A percentile compares a stretch with the other conserved stretches of the same genome.
phyloP scores from a whole-genome alignment of 805 yeast genomes.

The Wickerhamomyces rabaulensis region DNA sequence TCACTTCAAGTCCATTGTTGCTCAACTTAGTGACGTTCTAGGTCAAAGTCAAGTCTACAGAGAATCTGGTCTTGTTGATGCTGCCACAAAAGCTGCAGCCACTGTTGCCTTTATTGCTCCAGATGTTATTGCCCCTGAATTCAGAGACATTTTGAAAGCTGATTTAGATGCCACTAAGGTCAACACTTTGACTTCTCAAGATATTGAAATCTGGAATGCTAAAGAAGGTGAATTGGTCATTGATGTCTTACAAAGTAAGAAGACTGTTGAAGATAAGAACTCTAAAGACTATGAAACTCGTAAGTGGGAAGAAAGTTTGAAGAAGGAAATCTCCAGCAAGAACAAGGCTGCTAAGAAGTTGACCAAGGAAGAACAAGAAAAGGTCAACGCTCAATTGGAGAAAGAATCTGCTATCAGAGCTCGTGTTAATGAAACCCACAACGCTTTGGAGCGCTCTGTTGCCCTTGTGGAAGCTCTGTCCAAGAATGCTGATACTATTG shows the following conservation, averaged over 20 bases:
- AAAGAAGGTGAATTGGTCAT: slow-evolving; percentile 65
- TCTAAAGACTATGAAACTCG: slow-evolving; percentile 78
- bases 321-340: slow-evolving; percentile 66
- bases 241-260: slow-evolving; percentile 48
- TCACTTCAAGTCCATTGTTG: slow-evolving; percentile 20
- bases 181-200: slow-evolving; percentile 37
- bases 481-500: slow-evolving; percentile 41
- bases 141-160: slow-evolving; percentile 36
- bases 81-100: slow-evolving; percentile 44
- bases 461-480: slow-evolving; percentile 51
- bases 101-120: slow-evolving; percentile 58
- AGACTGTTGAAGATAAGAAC: slow-evolving; percentile 55
- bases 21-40: slow-evolving; percentile 17
- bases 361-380: slow-evolving; percentile 69
- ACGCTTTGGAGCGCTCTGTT: slow-evolving; percentile 42
- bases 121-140: slow-evolving; percentile 43
- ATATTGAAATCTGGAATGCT: slow-evolving; percentile 62
- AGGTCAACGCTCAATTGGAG: slow-evolving; percentile 56
- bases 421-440: slow-evolving; percentile 34
- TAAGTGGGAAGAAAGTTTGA: slow-evolving; percentile 85
- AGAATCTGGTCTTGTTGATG: slow-evolving; percentile 39
- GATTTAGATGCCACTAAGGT: slow-evolving; percentile 31
- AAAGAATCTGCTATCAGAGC: slow-evolving; percentile 56
- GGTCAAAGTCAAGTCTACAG: slow-evolving; percentile 14
- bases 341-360: slow-evolving; percentile 46